Percentiles rank a stretch among this genome's conserved stretches.
phyloP scores from a whole-genome alignment of 2,329 filamentous ascomycete genomes.

The Pseudogymnoascus sp. region DNA sequence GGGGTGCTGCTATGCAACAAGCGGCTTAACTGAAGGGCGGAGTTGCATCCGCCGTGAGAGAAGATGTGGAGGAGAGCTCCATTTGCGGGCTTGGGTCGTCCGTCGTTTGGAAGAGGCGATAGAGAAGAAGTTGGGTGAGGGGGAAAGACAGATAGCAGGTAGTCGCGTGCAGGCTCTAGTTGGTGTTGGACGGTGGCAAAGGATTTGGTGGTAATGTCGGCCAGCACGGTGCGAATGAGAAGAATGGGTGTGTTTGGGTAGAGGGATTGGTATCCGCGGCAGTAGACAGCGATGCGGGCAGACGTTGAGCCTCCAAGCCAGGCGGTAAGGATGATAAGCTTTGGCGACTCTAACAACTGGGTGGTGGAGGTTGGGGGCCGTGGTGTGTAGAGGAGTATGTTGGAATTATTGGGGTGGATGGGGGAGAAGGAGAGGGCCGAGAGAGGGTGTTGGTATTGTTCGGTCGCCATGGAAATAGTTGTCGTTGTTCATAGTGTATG shows the following conservation, averaged over 20 bases:
- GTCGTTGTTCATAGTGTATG: neutral
- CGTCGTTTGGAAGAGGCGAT: constrained; percentile 10
- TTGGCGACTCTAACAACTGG: neutral
- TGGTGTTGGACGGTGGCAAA: neutral
- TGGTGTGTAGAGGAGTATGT: constrained; percentile 11
- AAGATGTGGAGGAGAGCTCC: constrained; percentile 15
- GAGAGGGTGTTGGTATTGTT: constrained; percentile 8
- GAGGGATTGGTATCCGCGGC: neutral
- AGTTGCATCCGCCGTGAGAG: constrained; percentile 10
- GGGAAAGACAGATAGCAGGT: constrained; percentile 6
- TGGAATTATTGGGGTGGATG: constrained; percentile 15
- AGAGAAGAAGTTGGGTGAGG: constrained; percentile 9
- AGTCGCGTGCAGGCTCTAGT: constrained; percentile 15
- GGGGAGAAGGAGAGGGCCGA: constrained; percentile 20
- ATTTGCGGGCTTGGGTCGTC: neutral
- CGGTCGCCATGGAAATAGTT: neutral
- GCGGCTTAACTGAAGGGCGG: constrained; percentile 15
- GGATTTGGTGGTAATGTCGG: neutral
- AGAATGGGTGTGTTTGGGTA: neutral
- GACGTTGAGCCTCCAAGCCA: neutral
- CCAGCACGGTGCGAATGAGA: neutral
- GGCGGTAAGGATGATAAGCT: constrained; percentile 7
- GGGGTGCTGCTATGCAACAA: constrained; percentile 16
- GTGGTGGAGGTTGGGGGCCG: neutral
- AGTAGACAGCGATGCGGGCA: neutral